These are phyloP conservation scores for Kodamaea fukazawae DNA, from an alignment of 805 yeast species.

Conservation along the genomic window DNA sequence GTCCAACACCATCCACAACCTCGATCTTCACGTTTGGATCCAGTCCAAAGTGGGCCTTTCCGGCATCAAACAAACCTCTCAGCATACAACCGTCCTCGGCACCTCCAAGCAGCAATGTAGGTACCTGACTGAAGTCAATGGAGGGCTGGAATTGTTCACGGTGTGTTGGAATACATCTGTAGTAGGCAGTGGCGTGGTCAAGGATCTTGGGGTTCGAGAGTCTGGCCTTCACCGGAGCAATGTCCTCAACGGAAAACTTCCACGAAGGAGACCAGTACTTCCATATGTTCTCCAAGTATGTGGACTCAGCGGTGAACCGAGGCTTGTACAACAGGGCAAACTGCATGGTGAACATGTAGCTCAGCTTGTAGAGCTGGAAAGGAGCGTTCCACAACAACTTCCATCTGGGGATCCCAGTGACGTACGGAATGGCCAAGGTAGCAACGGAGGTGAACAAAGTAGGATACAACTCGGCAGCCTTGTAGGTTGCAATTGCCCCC, in stretches of 20 bases:
- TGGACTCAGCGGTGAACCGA: conserved; percentile 13
- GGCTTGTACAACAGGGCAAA: conserved; percentile 20
- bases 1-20: conserved; percentile 30
- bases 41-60: conserved; percentile 17
- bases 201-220: conserved; percentile 25
- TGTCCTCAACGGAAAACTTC: conserved; percentile 24
- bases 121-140: conserved; percentile 35
- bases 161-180: conserved; percentile 27
- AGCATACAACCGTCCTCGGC: conserved; percentile 41
- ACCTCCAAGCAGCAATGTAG: conserved; percentile 36
- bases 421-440: conserved; percentile 40
- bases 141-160: conserved; percentile 18
- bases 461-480: conserved; percentile 34
- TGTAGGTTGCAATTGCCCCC: conserved; percentile 40
- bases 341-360: conserved; percentile 41
- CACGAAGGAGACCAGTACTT: conserved; percentile 40
- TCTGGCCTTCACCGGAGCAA: conserved; percentile 28
- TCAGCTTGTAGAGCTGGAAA: conserved; percentile 31
- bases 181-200: conserved; percentile 38
- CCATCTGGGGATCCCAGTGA: conserved; percentile 26
- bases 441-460: conserved; percentile 30
- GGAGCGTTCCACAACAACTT: conserved; percentile 31
- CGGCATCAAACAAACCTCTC: conserved; percentile 24
- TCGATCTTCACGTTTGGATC: conserved; percentile 23
- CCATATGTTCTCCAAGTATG: conserved; percentile 35